These are phyloP conservation scores for Trichosanthes truncata DNA, from an alignment of 306 rosid genomes.

Conservation along the genomic window DNA sequence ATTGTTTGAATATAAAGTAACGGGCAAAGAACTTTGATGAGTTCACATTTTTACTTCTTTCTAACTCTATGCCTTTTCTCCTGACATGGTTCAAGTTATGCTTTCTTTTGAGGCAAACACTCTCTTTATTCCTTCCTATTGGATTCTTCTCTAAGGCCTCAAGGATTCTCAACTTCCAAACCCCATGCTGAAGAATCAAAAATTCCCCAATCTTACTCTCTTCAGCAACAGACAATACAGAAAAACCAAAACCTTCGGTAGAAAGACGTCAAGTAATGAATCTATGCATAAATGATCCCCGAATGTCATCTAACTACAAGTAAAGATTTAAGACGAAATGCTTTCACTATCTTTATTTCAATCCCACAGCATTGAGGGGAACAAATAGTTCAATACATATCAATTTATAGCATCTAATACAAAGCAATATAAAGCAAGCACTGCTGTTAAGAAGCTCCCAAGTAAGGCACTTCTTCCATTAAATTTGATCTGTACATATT, in stretches of 20 bases:
- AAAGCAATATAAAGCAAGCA: background rate
- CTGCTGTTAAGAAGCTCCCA: background rate
- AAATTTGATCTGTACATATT: background rate
- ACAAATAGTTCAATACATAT: background rate
- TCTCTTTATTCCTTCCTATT: slow-evolving; percentile 30
- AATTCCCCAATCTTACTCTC: background rate
- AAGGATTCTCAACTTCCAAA: slow-evolving; percentile 3
- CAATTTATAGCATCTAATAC: background rate
- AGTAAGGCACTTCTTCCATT: background rate
- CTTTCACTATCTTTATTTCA: background rate
- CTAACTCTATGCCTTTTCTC: slow-evolving; percentile 34
- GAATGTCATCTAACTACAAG: background rate
- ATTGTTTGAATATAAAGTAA: slow-evolving; percentile 11
- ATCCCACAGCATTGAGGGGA: background rate
- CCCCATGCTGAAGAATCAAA: background rate
- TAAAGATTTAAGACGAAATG: background rate
- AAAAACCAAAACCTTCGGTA: background rate
- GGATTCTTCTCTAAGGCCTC: slow-evolving; percentile 1
- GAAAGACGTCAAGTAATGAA: background rate
- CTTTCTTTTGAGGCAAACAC: slow-evolving; percentile 46
- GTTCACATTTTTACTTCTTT: slow-evolving; percentile 18
- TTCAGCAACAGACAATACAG: background rate
- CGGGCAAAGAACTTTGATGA: slow-evolving; percentile 14
- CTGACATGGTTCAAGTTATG: slow-evolving; percentile 38
- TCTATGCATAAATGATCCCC: background rate